Evolutionary conservation across 495 filamentous ascomycete genomes (phyloP).

Genomic region (Penicillium daleae): DNA sequence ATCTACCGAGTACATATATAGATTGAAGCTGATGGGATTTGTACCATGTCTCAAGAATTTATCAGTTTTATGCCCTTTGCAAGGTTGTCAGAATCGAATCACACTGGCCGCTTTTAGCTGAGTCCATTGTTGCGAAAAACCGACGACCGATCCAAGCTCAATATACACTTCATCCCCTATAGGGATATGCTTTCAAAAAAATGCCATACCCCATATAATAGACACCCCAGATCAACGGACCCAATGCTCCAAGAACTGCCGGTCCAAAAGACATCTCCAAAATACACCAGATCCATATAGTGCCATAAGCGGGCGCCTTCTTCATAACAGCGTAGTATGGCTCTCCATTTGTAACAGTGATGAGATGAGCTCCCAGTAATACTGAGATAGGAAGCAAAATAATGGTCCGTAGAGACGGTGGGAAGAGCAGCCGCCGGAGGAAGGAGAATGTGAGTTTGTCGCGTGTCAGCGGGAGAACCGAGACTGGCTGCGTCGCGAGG

Average conservation of each 20-base stretch:
- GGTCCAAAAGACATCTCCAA: slow-evolving; percentile 79
- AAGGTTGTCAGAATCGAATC: not conserved
- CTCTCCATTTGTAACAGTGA: slow-evolving; percentile 76
- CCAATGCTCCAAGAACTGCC: slow-evolving; percentile 60
- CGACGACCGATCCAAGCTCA: too few relatives aligned
- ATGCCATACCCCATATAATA: slow-evolving; percentile 73
- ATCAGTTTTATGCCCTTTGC: not conserved
- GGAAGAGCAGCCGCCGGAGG: slow-evolving; percentile 40
- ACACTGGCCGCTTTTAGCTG: too few relatives aligned
- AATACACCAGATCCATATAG: slow-evolving; percentile 92
- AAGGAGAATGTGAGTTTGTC: slow-evolving; percentile 40
- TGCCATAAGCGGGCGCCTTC: slow-evolving; percentile 83
- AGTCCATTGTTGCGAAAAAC: not conserved
- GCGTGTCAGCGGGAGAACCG: slow-evolving; percentile 34
- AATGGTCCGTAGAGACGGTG: slow-evolving; percentile 38
- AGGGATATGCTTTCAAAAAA: slow-evolving; percentile 31
- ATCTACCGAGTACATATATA: not conserved
- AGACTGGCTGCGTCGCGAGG: slow-evolving; percentile 23
- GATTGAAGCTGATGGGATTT: not conserved
- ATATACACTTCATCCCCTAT: not conserved
- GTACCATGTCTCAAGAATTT: too few relatives aligned
- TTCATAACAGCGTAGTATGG: slow-evolving; percentile 92
- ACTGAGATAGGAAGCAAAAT: slow-evolving; percentile 57
- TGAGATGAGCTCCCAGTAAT: slow-evolving; percentile 73
- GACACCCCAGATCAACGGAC: slow-evolving; percentile 60